phyloP scores from a whole-genome alignment of 2,329 filamentous ascomycete species.

The Chrysosphaeria jannelii region DNA sequence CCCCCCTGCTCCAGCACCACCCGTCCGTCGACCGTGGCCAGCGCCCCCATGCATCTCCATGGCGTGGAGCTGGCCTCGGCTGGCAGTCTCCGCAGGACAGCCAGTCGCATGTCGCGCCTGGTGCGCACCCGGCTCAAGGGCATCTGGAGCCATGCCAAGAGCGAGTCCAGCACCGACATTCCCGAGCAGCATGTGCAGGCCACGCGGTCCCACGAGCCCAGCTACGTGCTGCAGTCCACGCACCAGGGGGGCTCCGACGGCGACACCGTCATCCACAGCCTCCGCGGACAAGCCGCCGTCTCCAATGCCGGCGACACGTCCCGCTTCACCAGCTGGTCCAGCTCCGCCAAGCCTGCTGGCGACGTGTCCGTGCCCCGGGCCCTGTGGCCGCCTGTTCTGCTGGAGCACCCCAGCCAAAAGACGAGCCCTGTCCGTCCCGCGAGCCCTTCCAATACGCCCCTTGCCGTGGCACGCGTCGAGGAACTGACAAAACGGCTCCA shows the following conservation, averaged over 20 bases:
- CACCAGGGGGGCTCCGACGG: too few relatives aligned
- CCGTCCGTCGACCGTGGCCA: slow-evolving; percentile 2
- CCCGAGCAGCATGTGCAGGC: slow-evolving; percentile 18
- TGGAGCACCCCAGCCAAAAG: neutral
- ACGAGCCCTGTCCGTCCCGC: neutral
- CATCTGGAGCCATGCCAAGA: slow-evolving; percentile 4
- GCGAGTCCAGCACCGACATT: slow-evolving; percentile 1
- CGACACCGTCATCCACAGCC: slow-evolving; percentile 1
- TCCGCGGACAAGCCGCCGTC: neutral
- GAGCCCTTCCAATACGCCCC: slow-evolving; percentile 1
- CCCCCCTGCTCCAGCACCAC: neutral
- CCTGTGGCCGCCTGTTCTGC: slow-evolving; percentile 1
- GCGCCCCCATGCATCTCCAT: too few relatives aligned
- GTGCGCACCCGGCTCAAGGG: slow-evolving; percentile 3
- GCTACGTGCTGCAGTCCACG: neutral
- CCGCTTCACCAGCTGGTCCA: slow-evolving; percentile 5
- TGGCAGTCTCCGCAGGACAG: slow-evolving; percentile 4
- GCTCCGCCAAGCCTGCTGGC: slow-evolving; percentile 2
- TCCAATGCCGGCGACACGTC: slow-evolving; percentile 2
- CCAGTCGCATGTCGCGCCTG: slow-evolving; percentile 4
- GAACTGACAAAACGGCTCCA: slow-evolving; percentile 3
- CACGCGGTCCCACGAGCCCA: neutral
- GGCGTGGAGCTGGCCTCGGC: too few relatives aligned
- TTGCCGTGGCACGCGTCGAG: slow-evolving; percentile 2
- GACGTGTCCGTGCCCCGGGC: too few relatives aligned